Percentiles rank a stretch among this genome's conserved stretches.
Conservation (phyloP, 1,284 basidiomycete genomes). For the Salmacisia buchloeana region DNA sequence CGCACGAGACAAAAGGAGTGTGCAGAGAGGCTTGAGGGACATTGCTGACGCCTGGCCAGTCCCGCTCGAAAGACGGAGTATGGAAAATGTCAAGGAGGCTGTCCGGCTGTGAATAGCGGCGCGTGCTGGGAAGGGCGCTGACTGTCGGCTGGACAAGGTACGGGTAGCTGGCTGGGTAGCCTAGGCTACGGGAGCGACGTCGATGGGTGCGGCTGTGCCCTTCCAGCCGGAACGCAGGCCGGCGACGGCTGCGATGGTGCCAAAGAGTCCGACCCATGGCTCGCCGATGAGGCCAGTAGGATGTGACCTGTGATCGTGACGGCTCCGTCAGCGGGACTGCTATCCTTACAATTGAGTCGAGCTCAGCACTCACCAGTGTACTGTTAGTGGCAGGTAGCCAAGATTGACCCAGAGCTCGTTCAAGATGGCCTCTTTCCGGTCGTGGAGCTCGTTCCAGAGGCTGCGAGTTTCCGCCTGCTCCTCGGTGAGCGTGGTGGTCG, state of each 20-base stretch:
- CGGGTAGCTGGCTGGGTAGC: neutral
- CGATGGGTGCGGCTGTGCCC: slow-evolving; percentile 23
- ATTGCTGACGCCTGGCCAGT: too few species aligned
- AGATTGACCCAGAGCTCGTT: slow-evolving; percentile 69
- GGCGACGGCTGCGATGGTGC: slow-evolving; percentile 43
- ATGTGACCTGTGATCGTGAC: slow-evolving; percentile 18
- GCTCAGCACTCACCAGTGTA: slow-evolving; percentile 65
- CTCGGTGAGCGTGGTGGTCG: slow-evolving; percentile 15
- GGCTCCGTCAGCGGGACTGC: neutral
- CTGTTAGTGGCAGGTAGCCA: slow-evolving; percentile 69
- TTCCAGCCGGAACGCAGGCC: slow-evolving; percentile 43
- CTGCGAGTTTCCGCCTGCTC: slow-evolving; percentile 40
- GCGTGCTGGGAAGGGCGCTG: too few species aligned
- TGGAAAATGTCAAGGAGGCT: too few species aligned
- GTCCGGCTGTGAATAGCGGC: too few species aligned
- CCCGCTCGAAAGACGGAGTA: too few species aligned
- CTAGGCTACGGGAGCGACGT: neutral
- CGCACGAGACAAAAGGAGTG: too few species aligned
- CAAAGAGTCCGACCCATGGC: slow-evolving; percentile 47
- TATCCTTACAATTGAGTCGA: neutral
- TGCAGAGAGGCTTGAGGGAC: too few species aligned
- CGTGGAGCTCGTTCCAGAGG: slow-evolving; percentile 45
- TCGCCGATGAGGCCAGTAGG: slow-evolving; percentile 37
- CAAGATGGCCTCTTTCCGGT: slow-evolving; percentile 65
- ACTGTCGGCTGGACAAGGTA: neutral